A percentile compares a stretch with the other conserved stretches of the same genome.
These are phyloP conservation scores for Metroxylon sagu DNA, from an alignment of 176 grass and related monocot genomes.

Conservation along the genomic window DNA sequence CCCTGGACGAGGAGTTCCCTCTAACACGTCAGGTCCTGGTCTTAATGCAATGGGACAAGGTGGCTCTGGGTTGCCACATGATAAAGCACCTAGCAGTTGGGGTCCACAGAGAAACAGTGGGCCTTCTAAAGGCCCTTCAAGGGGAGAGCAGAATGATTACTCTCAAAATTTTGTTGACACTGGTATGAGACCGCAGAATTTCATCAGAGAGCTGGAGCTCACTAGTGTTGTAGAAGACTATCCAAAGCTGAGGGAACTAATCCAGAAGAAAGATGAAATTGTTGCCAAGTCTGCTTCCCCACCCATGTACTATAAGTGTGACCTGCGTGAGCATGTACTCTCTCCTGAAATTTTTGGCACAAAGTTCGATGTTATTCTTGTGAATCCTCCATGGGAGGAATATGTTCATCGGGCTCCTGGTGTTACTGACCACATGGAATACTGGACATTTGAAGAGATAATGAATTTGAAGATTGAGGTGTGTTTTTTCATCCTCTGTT, in stretches of 20 bases:
- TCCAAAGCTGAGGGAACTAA: constrained; percentile 94
- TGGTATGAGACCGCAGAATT: constrained; percentile 94
- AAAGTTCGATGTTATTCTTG: constrained; percentile 96
- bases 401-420: constrained; percentile 86
- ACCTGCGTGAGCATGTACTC: constrained; percentile 64
- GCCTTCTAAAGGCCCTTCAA: constrained; percentile 88
- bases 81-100: constrained; percentile 58
- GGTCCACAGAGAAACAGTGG: constrained; percentile 57
- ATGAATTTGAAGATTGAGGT: constrained; percentile 98
- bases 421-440: constrained; percentile 84
- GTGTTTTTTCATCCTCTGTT: not conserved
- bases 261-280: constrained; percentile 97
- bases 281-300: constrained; percentile 60
- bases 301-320: constrained; percentile 88
- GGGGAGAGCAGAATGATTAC: constrained; percentile 98
- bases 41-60: constrained; percentile 44
- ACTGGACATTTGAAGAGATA: constrained; percentile 86
- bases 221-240: constrained; percentile 92
- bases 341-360: constrained; percentile 90
- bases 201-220: constrained; percentile 92
- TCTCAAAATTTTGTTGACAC: constrained; percentile 97
- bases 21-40: constrained; percentile 40
- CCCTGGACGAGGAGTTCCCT: constrained; percentile 32
- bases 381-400: constrained; percentile 98
- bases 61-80: constrained; percentile 60